Base-by-base conservation (phyloP, 257 asterid genomes). In the Catharanthus roseus region DNA sequence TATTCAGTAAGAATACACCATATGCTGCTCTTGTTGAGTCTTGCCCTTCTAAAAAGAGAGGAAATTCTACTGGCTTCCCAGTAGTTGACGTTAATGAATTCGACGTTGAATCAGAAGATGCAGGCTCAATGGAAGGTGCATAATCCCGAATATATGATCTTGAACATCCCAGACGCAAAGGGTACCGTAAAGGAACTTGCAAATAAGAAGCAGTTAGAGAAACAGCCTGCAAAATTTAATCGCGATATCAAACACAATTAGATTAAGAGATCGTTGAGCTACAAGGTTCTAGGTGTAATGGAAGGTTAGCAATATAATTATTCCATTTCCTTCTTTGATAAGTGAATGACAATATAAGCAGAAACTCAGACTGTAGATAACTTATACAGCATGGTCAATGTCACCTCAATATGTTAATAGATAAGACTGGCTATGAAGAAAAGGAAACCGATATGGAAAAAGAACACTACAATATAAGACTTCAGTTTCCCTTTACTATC, bases 1-100 rank as follows among this genome's bases (percentile, higher is more conserved):
- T 93, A 86, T 91, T 93, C 74, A 93, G 90, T 86, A 93, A 86
- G 86, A 93, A 93, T 70, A 93, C 92, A 67, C 96, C 99, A 73
- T 93, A 93, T 31, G 97, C 99, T 78, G 99, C 96, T 85, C 99
- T 91, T 62, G 97, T 93, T 55, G 96, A 88, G 75, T 93, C 99
- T 81, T 91, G 97, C 72, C 97, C 96, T 85, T 93, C 96, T 66
- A 91, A 72, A 65, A 89, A 91, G 73, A 93, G 87, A 76, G 99
- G 97, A 63, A 93, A 93, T 71, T 93, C 97, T 67, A 84, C 90
- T 10, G 90, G 85, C 72, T 87, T 89, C 21, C 77, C 75, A 79
- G 79, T 88, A 42, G 89, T 78, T 24, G 80, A 77, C 73, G 70
- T 68, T 77, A 56, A 34, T 8, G 92, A 78, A 79, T 84, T 82